phyloP scores from a whole-genome alignment of 129 eudicot genomes.

The Helianthus tuberosus region DNA sequence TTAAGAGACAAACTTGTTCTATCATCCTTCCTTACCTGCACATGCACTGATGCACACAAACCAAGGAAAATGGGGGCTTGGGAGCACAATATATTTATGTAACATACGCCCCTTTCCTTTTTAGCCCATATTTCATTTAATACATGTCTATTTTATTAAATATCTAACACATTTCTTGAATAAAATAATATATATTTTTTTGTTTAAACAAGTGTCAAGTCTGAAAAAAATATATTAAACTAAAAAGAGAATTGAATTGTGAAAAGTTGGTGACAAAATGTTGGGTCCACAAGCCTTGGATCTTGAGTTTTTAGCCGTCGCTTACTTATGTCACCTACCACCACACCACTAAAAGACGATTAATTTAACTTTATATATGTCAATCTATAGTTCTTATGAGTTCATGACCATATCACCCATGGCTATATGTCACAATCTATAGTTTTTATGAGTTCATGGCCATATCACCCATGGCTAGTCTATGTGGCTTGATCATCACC shows the following conservation, averaged over 20 bases:
- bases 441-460: not conserved
- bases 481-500: slow-evolving; percentile 38
- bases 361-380: not conserved
- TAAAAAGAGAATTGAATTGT: not conserved
- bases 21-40: slow-evolving; percentile 21
- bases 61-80: slow-evolving; percentile 5
- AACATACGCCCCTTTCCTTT: not conserved
- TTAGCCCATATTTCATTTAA: not conserved
- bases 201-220: not conserved
- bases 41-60: slow-evolving; percentile 12
- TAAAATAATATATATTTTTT: not conserved
- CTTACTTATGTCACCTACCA: slow-evolving; percentile 28
- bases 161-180: not conserved
- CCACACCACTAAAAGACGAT: not conserved
- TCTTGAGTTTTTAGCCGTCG: slow-evolving; percentile 17
- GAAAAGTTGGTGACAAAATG: not conserved
- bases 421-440: not conserved
- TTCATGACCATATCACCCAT: too few relatives aligned
- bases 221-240: not conserved
- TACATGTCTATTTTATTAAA: not conserved
- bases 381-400: too few relatives aligned
- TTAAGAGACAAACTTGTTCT: not conserved
- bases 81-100: not conserved
- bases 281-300: slow-evolving; percentile 24
- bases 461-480: not conserved